These are phyloP conservation scores for Thinopyrum elongatum DNA, from an alignment of 176 grass and related monocot species.

Conservation along the genomic window DNA sequence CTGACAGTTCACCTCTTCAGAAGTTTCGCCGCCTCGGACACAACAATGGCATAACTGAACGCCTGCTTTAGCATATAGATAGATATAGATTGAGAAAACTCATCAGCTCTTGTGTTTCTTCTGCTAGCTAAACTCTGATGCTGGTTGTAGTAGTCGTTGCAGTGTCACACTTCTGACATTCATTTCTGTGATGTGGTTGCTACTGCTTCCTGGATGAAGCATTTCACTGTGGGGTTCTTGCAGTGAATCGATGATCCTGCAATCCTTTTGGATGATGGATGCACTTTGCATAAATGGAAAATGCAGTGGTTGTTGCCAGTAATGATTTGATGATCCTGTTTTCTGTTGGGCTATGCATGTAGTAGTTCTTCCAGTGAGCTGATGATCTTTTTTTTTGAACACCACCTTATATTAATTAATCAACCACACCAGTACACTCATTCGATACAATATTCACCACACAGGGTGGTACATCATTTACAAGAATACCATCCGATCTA, in stretches of 20 bases:
- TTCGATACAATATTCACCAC: too few relatives aligned
- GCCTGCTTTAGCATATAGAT: neutral
- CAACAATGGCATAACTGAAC: neutral
- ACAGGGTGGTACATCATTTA: too few relatives aligned
- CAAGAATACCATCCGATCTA: too few relatives aligned
- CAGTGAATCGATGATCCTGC: neutral
- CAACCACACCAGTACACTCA: too few relatives aligned
- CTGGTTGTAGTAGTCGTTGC: neutral
- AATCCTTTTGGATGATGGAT: neutral
- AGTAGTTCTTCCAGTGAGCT: neutral
- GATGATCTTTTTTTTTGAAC: neutral
- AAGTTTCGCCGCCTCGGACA: neutral
- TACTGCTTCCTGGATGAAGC: neutral
- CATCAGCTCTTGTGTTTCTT: neutral
- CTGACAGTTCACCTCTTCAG: neutral
- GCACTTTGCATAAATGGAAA: neutral
- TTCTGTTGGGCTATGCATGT: neutral
- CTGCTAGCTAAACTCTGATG: slow-evolving; percentile 5
- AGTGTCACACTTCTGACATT: neutral
- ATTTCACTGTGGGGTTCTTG: neutral
- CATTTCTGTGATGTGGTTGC: neutral
- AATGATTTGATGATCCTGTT: neutral
- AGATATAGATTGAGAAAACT: neutral
- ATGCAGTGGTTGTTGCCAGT: neutral
- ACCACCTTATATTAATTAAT: too few relatives aligned